Conservation (phyloP, 352 stramenopile species). For the Poterioochromonas sp. region DNA sequence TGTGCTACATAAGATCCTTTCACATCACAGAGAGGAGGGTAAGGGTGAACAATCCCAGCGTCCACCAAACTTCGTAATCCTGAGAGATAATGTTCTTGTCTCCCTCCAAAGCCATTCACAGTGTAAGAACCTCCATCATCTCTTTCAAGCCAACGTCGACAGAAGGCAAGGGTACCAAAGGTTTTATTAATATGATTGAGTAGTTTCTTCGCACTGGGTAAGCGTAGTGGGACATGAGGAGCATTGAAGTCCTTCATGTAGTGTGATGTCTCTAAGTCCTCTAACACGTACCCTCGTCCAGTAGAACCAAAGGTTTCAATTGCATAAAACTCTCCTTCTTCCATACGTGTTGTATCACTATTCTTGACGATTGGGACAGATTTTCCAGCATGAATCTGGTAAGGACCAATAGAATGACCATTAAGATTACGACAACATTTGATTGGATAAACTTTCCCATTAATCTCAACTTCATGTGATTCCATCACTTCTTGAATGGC, state of each 20-base stretch:
- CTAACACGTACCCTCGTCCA: conserved; percentile 57
- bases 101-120: conserved; percentile 70
- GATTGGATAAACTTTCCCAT: conserved; percentile 86
- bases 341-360: conserved; percentile 48
- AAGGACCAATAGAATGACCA: conserved; percentile 92
- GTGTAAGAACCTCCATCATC: conserved; percentile 86
- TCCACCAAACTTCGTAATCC: conserved; percentile 95
- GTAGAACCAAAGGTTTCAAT: conserved; percentile 75
- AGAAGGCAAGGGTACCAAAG: conserved; percentile 98
- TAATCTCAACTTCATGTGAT: conserved; percentile 89
- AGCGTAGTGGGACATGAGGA: conserved; percentile 80
- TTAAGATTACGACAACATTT: conserved; percentile 94
- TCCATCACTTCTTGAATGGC: conserved; percentile 95
- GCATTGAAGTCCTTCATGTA: conserved; percentile 94
- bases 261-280: conserved; percentile 86
- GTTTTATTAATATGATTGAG: conserved; percentile 95
- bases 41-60: conserved; percentile 84
- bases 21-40: conserved; percentile 90
- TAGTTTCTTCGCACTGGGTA: conserved; percentile 64
- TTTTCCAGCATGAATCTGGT: conserved; percentile 91
- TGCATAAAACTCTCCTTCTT: conserved; percentile 50
- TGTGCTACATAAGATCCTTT: conserved; percentile 92
- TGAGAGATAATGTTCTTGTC: conserved; percentile 94
- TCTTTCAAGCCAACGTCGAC: conserved; percentile 87
- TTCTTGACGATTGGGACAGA: conserved; percentile 91